Evolutionary conservation across 2,329 filamentous ascomycete species (phyloP).

Genomic region (Aspergillus sp.): DNA sequence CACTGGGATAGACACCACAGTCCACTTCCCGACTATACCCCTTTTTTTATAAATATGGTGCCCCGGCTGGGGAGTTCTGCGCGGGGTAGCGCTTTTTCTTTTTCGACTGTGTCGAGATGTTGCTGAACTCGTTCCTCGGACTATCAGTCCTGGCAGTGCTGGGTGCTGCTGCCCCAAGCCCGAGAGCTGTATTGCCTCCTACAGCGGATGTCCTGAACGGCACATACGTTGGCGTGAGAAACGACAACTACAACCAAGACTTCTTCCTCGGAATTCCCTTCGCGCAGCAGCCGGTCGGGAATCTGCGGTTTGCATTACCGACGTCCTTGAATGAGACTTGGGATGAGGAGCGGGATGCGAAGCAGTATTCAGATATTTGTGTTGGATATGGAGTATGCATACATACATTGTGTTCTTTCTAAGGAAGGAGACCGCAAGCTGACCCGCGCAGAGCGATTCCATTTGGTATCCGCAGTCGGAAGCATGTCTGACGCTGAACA

Average conservation of each 20-base stretch:
- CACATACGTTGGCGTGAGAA: slow-evolving; percentile 47
- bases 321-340: slow-evolving; percentile 50
- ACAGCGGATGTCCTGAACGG: slow-evolving; percentile 45
- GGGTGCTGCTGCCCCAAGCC: slow-evolving; percentile 1
- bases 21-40: neutral
- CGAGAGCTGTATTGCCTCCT: slow-evolving; percentile 25
- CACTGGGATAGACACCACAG: too few relatives aligned
- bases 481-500: slow-evolving; percentile 63
- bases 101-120: neutral
- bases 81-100: too few relatives aligned
- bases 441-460: slow-evolving; percentile 26
- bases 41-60: neutral
- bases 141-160: neutral
- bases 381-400: slow-evolving; percentile 51
- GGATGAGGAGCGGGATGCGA: slow-evolving; percentile 44
- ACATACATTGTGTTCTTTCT: neutral
- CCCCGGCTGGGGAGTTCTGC: too few relatives aligned
- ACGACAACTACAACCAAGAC: slow-evolving; percentile 47
- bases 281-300: slow-evolving; percentile 54
- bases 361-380: slow-evolving; percentile 48
- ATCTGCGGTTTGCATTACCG: slow-evolving; percentile 55
- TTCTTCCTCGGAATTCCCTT: slow-evolving; percentile 58
- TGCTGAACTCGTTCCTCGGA: neutral
- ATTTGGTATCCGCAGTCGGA: slow-evolving; percentile 46
- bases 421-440: neutral